Base-by-base conservation (phyloP, 2,329 filamentous ascomycete genomes). In the Xylaria polymorpha region DNA sequence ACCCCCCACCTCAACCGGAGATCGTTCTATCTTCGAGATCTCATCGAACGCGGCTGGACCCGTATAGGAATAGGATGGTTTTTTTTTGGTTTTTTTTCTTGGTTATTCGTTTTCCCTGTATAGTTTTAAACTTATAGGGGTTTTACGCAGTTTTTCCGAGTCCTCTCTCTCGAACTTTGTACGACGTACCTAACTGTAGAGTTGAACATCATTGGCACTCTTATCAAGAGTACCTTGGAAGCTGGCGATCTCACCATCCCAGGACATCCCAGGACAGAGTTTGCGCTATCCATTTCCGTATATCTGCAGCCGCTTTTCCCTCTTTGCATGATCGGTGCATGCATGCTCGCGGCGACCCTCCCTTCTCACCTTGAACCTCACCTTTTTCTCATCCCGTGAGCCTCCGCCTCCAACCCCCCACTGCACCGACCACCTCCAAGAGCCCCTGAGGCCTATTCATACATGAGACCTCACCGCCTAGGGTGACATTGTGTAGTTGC, bases 401-500 rank as follows among this genome's bases (percentile, higher is more conserved):
- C 48, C 60, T 63, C 60, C 25, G 51, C 37, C 61, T 44, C 20
- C 43, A 51, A 20, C 35, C 29, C 22, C 39, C 61, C 46, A 22
- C 61, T 44, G n/a, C 43, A 20, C 56, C 41, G 46, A 46, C 29
- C n/a, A 59, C 39, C 22, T 41, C 7, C 3, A 6, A 2, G 35
- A 64, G 41, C 60, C 51, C 37, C n/a, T 53, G 63, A 64, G 63
- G 70, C 63, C 62, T 61, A 56, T 62, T 59, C 41, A 15, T 48
- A 58, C 57, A 64, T 66, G 62, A 51, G 22, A 46, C 64, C 64
- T 71, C 58, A 60, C 35, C 48, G n/a, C 41, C 37, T 20, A 48
- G 53, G 63, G 60, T 70, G 41, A 61, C 58, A 60, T 35, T 55
- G 55, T 85, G 79, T 55, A 59, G 48, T 74, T 77, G 86, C 86